Base-by-base conservation (phyloP, 1,284 basidiomycete species). In the Boletus sp. region DNA sequence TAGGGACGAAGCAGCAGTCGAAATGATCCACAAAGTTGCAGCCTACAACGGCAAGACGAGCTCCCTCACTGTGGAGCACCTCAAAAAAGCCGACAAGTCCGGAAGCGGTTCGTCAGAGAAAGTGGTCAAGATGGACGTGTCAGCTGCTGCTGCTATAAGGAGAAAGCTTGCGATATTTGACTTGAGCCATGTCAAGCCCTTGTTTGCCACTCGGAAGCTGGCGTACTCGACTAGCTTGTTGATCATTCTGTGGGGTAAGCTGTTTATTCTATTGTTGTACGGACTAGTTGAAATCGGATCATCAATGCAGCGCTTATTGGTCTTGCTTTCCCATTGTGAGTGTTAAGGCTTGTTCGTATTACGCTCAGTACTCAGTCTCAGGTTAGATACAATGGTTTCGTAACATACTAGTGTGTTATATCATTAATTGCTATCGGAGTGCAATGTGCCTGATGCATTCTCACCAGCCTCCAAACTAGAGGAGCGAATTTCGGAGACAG, bases 311-410 rank as follows among this genome's bases (percentile, higher is more conserved):
- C 78, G 2, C 68, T 88, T 33, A 88, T 88, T 50, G 86, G 85
- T 4, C 76, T 89, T 10, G 84, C 84, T 2, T 88, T 84, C 62
- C 82, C 86, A 27, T 64, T 88, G 73, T 87, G 42, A 62, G 73
- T 66, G 3, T 29, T 6, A 13, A 17, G 2, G n/a, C 17, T 26
- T 6, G 13, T 23, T 25, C 10, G 0, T 30, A n/a, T 27, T 22
- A 6, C 33, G 6, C 3, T 10, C 26, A 3, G 16, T 39, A n/a
- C 49, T 60, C 33, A 57, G 17, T 17, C n/a, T 45, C 7, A 10
- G 10, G 22, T 19, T 44, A 75, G 73, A 38, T 67, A 69, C 66
- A 82, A 85, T 65, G 77, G 74, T 39, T 88, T 83, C 57, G 72
- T 83, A 17, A 78, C 77, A 1, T 82, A 77, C 49, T 79, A 78